phyloP scores from a whole-genome alignment of 2,329 filamentous ascomycete genomes.

The Cryphonectria carpinicola region DNA sequence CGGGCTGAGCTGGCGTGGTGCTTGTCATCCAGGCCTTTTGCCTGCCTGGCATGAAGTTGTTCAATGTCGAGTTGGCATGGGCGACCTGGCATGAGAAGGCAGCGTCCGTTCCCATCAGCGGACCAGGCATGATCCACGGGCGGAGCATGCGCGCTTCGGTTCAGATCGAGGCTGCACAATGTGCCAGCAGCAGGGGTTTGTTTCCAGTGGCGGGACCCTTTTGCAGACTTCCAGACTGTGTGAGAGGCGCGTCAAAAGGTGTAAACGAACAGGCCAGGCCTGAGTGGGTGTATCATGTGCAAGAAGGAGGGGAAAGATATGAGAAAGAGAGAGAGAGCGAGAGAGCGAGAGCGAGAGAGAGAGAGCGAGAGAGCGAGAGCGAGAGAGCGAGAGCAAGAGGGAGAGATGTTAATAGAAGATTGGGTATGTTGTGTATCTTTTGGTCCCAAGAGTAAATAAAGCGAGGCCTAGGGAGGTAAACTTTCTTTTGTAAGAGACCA shows the following conservation, averaged over 20 bases:
- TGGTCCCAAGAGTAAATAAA: not conserved
- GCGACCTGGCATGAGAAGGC: constrained; percentile 31
- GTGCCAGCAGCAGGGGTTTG: not conserved
- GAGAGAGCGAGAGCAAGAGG: not conserved
- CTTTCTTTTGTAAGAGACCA: not conserved
- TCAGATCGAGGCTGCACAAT: not conserved
- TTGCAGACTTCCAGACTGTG: not conserved
- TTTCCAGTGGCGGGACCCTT: not conserved
- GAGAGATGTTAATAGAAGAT: not conserved
- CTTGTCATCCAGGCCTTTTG: constrained; percentile 38
- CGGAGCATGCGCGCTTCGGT: not conserved
- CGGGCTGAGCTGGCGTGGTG: constrained; percentile 26
- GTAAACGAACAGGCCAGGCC: not conserved
- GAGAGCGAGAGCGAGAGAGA: not conserved
- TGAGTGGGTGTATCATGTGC: not conserved
- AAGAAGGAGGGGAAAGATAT: not conserved
- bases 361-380: not conserved
- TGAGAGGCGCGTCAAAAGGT: not conserved
- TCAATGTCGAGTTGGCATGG: constrained; percentile 38
- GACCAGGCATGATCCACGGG: constrained; percentile 27
- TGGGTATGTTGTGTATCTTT: not conserved
- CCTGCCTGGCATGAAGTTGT: constrained; percentile 35
- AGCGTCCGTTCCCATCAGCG: constrained; percentile 17
- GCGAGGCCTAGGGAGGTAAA: not conserved
- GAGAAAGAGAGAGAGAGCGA: not conserved